Evolutionary conservation across 768 basidiomycete species (phyloP).

Genomic region (Coprinopsis sp.): DNA sequence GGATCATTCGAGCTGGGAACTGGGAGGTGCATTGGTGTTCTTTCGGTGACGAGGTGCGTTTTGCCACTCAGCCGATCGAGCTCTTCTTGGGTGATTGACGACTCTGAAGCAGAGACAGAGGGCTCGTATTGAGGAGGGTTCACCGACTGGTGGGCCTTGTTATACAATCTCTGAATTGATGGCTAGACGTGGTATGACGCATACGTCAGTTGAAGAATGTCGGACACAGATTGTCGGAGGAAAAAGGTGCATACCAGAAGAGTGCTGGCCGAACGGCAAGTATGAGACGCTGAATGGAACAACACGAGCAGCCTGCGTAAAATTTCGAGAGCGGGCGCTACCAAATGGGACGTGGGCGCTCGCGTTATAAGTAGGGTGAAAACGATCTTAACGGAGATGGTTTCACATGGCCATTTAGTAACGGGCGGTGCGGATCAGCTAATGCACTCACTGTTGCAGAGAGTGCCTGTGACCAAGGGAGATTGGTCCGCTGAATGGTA

Average conservation of each 20-base stretch:
- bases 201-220: too few species aligned
- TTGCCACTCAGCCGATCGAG: slow-evolving; percentile 54
- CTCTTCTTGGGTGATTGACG: slow-evolving; percentile 36
- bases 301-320: slow-evolving; percentile 39
- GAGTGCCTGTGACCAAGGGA: slow-evolving; percentile 64
- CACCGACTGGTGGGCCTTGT: slow-evolving; percentile 40
- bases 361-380: slow-evolving; percentile 52
- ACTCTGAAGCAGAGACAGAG: slow-evolving; percentile 14
- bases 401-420: too few species aligned
- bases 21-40: not conserved
- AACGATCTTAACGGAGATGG: slow-evolving; percentile 40
- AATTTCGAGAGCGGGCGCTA: slow-evolving; percentile 43
- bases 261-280: slow-evolving; percentile 41
- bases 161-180: slow-evolving; percentile 36
- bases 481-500: slow-evolving; percentile 39
- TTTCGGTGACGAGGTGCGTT: slow-evolving; percentile 29
- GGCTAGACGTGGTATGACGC: too few species aligned
- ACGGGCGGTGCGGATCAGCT: too few species aligned
- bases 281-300: slow-evolving; percentile 44
- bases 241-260: slow-evolving; percentile 32
- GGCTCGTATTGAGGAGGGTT: slow-evolving; percentile 20
- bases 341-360: slow-evolving; percentile 45
- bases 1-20: not conserved
- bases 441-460: slow-evolving; percentile 61
- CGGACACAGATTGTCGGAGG: not conserved